Evolutionary conservation across 2,329 filamentous ascomycete species (phyloP).

Genomic region (Penicillium sp.): DNA sequence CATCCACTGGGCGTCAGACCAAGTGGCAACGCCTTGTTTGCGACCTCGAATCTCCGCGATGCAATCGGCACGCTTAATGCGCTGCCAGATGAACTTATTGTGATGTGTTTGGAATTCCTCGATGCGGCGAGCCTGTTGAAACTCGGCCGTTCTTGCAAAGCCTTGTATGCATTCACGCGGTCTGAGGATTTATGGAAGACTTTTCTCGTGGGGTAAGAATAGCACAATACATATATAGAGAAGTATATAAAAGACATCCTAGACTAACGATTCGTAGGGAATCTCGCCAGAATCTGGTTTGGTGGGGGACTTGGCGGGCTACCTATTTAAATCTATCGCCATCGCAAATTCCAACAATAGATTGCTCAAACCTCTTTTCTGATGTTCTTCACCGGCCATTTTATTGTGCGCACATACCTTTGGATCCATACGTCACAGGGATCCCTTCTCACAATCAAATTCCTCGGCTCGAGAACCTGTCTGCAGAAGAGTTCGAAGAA

Average conservation of each 20-base stretch:
- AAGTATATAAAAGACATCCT: background rate
- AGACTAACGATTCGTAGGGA: background rate
- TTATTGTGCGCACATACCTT: slow-evolving; percentile 72
- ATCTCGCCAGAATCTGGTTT: slow-evolving; percentile 49
- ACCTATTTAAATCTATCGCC: slow-evolving; percentile 64
- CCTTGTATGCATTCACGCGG: slow-evolving; percentile 77
- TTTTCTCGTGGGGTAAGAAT: slow-evolving; percentile 76
- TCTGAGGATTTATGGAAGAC: slow-evolving; percentile 87
- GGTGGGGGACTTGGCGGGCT: slow-evolving; percentile 81
- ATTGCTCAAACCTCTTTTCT: slow-evolving; percentile 78
- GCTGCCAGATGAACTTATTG: slow-evolving; percentile 77
- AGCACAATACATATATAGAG: background rate
- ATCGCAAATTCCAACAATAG: slow-evolving; percentile 54
- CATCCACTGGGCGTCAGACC: slow-evolving; percentile 86
- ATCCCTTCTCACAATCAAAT: slow-evolving; percentile 76
- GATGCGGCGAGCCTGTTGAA: slow-evolving; percentile 59
- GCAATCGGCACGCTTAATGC: slow-evolving; percentile 62
- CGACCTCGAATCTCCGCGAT: slow-evolving; percentile 62
- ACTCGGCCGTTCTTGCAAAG: slow-evolving; percentile 76
- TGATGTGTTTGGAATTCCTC: slow-evolving; percentile 70
- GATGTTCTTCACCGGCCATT: slow-evolving; percentile 88
- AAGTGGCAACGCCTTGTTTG: slow-evolving; percentile 73
- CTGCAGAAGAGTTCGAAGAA: slow-evolving; percentile 67
- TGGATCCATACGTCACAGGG: slow-evolving; percentile 62
- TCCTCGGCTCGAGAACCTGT: slow-evolving; percentile 62